A percentile compares a stretch with the other conserved stretches of the same genome.
Conservation (phyloP, 2,329 filamentous ascomycete species). For the Apiospora malaysiana region DNA sequence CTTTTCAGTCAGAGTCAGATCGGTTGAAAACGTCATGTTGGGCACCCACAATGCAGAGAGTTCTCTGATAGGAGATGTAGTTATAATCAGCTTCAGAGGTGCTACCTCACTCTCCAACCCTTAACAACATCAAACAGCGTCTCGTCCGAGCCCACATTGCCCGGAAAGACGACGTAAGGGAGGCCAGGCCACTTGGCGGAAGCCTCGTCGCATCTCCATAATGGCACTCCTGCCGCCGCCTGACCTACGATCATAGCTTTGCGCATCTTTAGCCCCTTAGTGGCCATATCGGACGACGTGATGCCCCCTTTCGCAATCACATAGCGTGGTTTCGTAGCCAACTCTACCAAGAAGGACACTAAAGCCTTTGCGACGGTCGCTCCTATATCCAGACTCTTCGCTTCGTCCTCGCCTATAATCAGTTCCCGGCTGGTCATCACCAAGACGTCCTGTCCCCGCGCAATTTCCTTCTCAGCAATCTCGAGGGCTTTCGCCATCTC, state of each 20-base stretch:
- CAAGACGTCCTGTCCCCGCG: conserved; percentile 56
- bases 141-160: conserved; percentile 59
- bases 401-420: conserved; percentile 54
- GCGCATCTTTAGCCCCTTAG: conserved; percentile 60
- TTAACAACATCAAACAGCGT: conserved; percentile 41
- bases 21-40: not conserved
- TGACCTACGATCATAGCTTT: conserved; percentile 61
- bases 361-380: conserved; percentile 55
- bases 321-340: conserved; percentile 58
- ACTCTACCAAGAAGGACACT: conserved; percentile 53
- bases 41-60: not conserved
- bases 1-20: too few species aligned
- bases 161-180: conserved; percentile 64
- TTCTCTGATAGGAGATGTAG: not conserved
- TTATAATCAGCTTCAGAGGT: not conserved
- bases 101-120: conserved; percentile 11
- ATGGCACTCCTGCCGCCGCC: conserved; percentile 61
- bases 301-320: conserved; percentile 66
- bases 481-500: conserved; percentile 40
- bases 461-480: conserved; percentile 46
- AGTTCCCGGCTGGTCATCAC: conserved; percentile 65
- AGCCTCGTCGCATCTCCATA: conserved; percentile 63
- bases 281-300: conserved; percentile 63
- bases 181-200: conserved; percentile 56
- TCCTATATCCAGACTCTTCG: conserved; percentile 60